Percentiles rank a stretch among this genome's conserved stretches.
These are phyloP conservation scores for Citrus sp. DNA, from an alignment of 345 rosid species.

Conservation along the genomic window DNA sequence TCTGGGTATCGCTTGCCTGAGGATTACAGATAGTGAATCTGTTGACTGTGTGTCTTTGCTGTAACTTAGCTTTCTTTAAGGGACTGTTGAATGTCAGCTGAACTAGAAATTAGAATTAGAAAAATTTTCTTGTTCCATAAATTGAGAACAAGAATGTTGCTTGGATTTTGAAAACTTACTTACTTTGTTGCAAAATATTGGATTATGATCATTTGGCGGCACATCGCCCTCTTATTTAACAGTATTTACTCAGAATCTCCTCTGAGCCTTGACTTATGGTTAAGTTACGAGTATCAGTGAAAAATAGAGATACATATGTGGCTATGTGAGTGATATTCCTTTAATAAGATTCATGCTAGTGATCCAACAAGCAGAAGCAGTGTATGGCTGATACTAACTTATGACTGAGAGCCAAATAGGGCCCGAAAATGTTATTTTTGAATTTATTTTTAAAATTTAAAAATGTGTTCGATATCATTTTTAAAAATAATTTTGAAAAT, in stretches of 20 bases:
- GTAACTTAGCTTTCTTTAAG: slow-evolving; percentile 24
- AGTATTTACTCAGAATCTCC: neutral
- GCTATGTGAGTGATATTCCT: too few species aligned
- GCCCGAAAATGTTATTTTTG: too few species aligned
- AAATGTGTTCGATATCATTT: too few species aligned
- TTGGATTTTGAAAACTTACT: neutral
- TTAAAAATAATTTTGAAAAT: too few species aligned
- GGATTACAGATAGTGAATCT: slow-evolving; percentile 54
- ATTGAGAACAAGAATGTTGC: neutral
- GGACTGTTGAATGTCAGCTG: slow-evolving; percentile 8
- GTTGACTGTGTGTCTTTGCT: slow-evolving; percentile 11
- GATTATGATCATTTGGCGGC: neutral
- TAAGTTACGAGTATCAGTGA: neutral
- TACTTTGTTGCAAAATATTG: neutral
- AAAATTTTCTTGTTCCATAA: slow-evolving; percentile 6
- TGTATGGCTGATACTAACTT: neutral
- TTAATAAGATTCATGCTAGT: neutral
- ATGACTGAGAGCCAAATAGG: neutral
- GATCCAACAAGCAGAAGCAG: neutral
- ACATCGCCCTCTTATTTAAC: neutral
- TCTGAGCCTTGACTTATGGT: neutral
- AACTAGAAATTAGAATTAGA: slow-evolving; percentile 6
- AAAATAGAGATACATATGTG: too few species aligned
- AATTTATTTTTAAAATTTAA: too few species aligned
- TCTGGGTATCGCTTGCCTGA: slow-evolving; percentile 74